Base-by-base conservation (phyloP, 148 eudicot species). In the Rhododendron molle region DNA sequence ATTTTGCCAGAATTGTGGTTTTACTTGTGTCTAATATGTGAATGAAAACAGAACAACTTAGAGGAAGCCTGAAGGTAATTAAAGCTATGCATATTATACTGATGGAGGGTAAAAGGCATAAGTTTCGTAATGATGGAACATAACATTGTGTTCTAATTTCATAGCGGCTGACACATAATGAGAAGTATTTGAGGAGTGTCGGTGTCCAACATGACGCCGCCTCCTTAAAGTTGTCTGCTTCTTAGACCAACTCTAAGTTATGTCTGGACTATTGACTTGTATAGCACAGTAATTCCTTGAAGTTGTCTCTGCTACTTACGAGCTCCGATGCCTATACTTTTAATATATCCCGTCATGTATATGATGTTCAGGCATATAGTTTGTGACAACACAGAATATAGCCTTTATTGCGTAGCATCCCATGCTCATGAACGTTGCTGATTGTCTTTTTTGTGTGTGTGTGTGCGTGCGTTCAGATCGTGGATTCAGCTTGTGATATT, bases 401-500 rank as follows among this genome's bases (percentile, higher is more conserved):
- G 4, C 40, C 26, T 11, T 84, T 84, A 46, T 84, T 32, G 20
- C 71, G 23, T 50, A 5, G 44, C 44, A 76, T 60, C 21, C 65
- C 49, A 67, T 52, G 36, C 86, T 62, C 20, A 44, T 84, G 40
- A 18, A 52, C 38, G 7, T 44, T 7, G 65, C 69, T 88, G 58
- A 62, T 84, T 69, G 30, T 11, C 28, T 69, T 28, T 13, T 2
- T 23, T 65, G 3, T 28, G 3, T 12, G 14, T 13, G 32, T 80
- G 69, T 23, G 79, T 52, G 62, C 76, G 44, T 87, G 20, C 73
- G 67, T 89, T 91, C 96, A 95, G 98, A 92, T 96, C 85, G 89
- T 95, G 97, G 98, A 96, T 89, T 94, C 99, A 84, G 99, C 99
- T 2, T 91, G 91, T 28, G 90, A 92, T 87, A 90, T 94, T 82